A percentile compares a stretch with the other conserved stretches of the same genome.
phyloP scores from a whole-genome alignment of 306 rosid species.

The Trifolium pratense region DNA sequence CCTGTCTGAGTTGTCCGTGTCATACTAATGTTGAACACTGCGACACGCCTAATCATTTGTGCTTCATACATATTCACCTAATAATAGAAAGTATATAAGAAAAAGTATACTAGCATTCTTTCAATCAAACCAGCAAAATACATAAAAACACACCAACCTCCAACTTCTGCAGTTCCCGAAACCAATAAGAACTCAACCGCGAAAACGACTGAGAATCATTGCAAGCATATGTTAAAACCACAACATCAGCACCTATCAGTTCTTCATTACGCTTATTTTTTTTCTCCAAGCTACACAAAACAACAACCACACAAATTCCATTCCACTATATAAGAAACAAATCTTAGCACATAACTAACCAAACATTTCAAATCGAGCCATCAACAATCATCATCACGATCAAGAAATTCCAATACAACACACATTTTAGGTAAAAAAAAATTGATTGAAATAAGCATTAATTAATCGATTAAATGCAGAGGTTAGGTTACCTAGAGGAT shows the following conservation, averaged over 20 bases:
- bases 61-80: not conserved
- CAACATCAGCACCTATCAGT: slow-evolving; percentile 79
- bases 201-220: slow-evolving; percentile 61
- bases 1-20: no score
- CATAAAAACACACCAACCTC: slow-evolving; percentile 49
- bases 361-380: not conserved
- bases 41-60: no score
- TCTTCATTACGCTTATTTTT: slow-evolving; percentile 73
- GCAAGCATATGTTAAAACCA: slow-evolving; percentile 81
- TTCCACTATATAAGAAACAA: no score
- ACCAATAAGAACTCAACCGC: slow-evolving; percentile 75
- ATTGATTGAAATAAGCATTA: not conserved
- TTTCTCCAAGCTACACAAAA: slow-evolving; percentile 61
- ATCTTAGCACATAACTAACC: no score
- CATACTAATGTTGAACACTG: no score
- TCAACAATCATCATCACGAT: not conserved
- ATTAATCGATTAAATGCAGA: slow-evolving; percentile 24
- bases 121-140: not conserved
- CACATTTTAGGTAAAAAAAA: not conserved
- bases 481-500: slow-evolving; percentile 45
- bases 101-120: not conserved
- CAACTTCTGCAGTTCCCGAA: slow-evolving; percentile 68
- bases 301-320: not conserved
- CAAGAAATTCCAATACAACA: not conserved
- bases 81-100: slow-evolving; percentile 12